Percentiles rank a stretch among this genome's conserved stretches.
These are phyloP conservation scores for Aureobasidium pullulans DNA, from an alignment of 2,329 filamentous ascomycete genomes.

Conservation along the genomic window DNA sequence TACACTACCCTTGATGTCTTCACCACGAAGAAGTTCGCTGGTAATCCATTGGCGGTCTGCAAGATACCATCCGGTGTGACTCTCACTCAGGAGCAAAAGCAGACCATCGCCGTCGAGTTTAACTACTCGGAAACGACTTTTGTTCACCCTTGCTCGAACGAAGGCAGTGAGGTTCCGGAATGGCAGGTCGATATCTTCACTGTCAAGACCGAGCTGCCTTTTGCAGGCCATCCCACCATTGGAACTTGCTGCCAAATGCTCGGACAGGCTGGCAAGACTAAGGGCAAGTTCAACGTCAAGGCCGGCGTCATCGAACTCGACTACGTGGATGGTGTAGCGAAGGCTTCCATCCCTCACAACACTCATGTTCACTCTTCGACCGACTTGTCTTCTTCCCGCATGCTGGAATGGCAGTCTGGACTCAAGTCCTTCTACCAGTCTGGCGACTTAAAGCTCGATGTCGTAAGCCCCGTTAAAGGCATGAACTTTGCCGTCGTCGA, in stretches of 20 bases:
- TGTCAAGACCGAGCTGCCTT: slow-evolving; percentile 44
- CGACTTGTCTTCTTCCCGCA: slow-evolving; percentile 23
- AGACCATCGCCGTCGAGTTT: slow-evolving; percentile 49
- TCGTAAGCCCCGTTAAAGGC: slow-evolving; percentile 56
- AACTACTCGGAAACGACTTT: slow-evolving; percentile 54
- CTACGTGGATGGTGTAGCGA: slow-evolving; percentile 41
- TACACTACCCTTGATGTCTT: slow-evolving; percentile 42
- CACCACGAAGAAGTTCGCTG: slow-evolving; percentile 39
- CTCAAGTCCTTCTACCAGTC: slow-evolving; percentile 19
- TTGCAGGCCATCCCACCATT: slow-evolving; percentile 53
- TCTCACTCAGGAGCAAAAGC: slow-evolving; percentile 44
- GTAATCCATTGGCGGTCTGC: slow-evolving; percentile 53
- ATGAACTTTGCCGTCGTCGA: slow-evolving; percentile 65
- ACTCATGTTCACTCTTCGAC: slow-evolving; percentile 50
- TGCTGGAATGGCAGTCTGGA: slow-evolving; percentile 31
- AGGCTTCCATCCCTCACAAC: slow-evolving; percentile 60
- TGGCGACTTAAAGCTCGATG: slow-evolving; percentile 17
- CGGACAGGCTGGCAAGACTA: slow-evolving; percentile 18
- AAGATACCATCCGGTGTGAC: slow-evolving; percentile 30
- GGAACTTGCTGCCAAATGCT: slow-evolving; percentile 36
- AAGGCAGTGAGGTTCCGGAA: slow-evolving; percentile 19
- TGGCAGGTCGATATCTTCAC: slow-evolving; percentile 51
- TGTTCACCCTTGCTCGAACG: slow-evolving; percentile 14
- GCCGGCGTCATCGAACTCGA: slow-evolving; percentile 36
- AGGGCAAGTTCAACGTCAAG: slow-evolving; percentile 35